phyloP scores from a whole-genome alignment of 164 flowering plant species.

The Tetrastigma voinierianum region DNA sequence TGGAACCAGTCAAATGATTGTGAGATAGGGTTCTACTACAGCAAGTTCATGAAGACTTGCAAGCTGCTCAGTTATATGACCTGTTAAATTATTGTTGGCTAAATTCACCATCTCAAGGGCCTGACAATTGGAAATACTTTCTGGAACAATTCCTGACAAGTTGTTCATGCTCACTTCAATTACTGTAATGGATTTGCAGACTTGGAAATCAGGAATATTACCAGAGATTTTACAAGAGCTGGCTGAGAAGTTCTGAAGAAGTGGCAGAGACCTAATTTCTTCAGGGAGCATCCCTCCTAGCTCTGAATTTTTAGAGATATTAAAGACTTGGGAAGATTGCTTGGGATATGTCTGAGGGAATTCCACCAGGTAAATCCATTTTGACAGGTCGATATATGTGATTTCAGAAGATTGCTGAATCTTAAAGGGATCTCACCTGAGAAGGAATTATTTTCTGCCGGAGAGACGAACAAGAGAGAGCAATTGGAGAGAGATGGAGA shows the following conservation, averaged over 20 bases:
- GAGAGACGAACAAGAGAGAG: slow-evolving; percentile 79
- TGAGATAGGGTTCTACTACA: slow-evolving; percentile 58
- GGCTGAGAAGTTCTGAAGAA: slow-evolving; percentile 77
- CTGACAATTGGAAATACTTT: slow-evolving; percentile 48
- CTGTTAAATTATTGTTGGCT: slow-evolving; percentile 46
- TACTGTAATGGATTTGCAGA: slow-evolving; percentile 54
- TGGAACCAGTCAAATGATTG: slow-evolving; percentile 57
- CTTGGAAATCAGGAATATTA: slow-evolving; percentile 53
- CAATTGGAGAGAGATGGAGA: slow-evolving; percentile 67
- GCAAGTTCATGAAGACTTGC: slow-evolving; percentile 47
- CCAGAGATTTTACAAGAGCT: slow-evolving; percentile 70
- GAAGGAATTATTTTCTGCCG: slow-evolving; percentile 81
- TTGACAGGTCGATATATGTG: slow-evolving; percentile 73
- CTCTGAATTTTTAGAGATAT: slow-evolving; percentile 58
- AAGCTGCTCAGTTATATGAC: slow-evolving; percentile 57
- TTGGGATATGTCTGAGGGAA: slow-evolving; percentile 54
- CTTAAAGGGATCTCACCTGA: slow-evolving; percentile 68
- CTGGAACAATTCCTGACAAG: slow-evolving; percentile 55
- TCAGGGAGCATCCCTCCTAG: slow-evolving; percentile 65
- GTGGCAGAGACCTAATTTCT: slow-evolving; percentile 58
- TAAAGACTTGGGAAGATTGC: slow-evolving; percentile 81
- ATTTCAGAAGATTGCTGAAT: slow-evolving; percentile 49
- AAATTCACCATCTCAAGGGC: slow-evolving; percentile 46
- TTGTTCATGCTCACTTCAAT: too few relatives aligned
- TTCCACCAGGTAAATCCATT: slow-evolving; percentile 70